These are phyloP conservation scores for Nemania abortiva DNA, from an alignment of 2,329 filamentous ascomycete genomes.

Conservation along the genomic window DNA sequence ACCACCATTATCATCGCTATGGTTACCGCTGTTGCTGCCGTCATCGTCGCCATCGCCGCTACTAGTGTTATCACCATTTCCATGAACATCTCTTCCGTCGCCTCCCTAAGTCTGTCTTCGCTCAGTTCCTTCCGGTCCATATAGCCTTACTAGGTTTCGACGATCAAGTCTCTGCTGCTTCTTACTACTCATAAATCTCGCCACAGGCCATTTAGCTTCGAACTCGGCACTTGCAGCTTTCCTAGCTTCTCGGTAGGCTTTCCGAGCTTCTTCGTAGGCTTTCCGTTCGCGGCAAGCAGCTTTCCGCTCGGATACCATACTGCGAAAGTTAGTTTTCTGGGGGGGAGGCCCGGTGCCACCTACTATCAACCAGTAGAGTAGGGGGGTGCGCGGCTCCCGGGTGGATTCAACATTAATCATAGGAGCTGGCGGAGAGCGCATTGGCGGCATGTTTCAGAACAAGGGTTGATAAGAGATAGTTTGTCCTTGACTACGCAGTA, in stretches of 20 bases:
- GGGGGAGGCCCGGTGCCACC: conserved; percentile 37
- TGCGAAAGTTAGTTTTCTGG: conserved; percentile 19
- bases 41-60: not conserved
- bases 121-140: conserved; percentile 2
- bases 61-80: not conserved
- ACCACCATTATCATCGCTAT: not conserved
- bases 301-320: conserved; percentile 40
- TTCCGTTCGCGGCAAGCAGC: conserved; percentile 31
- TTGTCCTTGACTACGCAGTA: not conserved
- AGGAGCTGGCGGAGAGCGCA: not conserved
- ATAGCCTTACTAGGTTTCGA: conserved; percentile 13
- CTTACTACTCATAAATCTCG: conserved; percentile 21
- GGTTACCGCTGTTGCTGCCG: not conserved
- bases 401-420: not conserved
- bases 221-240: conserved; percentile 32
- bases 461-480: not conserved
- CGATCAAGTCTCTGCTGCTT: conserved; percentile 20
- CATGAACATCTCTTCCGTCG: not conserved
- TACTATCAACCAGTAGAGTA: conserved; percentile 33
- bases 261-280: conserved; percentile 13
- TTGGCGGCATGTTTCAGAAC: not conserved
- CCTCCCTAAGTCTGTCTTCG: not conserved
- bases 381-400: conserved; percentile 19
- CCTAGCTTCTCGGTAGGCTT: not conserved
- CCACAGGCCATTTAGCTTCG: conserved; percentile 34